Base-by-base conservation (phyloP, 805 yeast genomes). In the Lipomyces starkeyi region DNA sequence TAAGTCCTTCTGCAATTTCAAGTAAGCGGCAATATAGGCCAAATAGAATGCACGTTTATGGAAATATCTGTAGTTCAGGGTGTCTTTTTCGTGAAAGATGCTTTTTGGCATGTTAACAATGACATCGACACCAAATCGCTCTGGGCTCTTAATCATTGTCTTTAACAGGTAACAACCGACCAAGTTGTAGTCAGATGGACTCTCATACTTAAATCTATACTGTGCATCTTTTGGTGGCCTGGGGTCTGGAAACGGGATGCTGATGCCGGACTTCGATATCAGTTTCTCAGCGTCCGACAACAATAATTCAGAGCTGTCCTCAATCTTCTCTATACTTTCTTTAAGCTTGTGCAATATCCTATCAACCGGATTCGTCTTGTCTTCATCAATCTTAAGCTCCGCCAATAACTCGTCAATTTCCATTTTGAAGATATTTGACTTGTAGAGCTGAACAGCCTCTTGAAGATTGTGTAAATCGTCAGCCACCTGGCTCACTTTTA, bases 401-500 rank as follows among this genome's bases (percentile, higher is more conserved):
- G 87, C 86, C 73, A 95, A 81, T 54, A 95, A 82, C 77, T 93
- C 98, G 79, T 93, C 98, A 69, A 95, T 93, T 80, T 95, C 97
- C 66, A 95, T 80, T 78, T 95, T 95, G 87, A 95, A 94, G 64
- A 95, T 93, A 79, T 93, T 95, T 8, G 97, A 92, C 76, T 93
- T 92, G 86, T 93, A 95, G 58, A 94, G 81, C 78, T 93, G 98
- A 0, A 97, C 95, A 0, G 98, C 91, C 78, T 93, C 98, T 74
- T 97, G 85, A 0, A 97, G 97, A 2, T 90, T 85, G 74, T 94
- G 97, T 58, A 94, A 87, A 67, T 95, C 97, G 73, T 91, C 93
- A 7, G 75, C 74, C 4, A 68, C 58, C 27, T 66, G 71, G 29
- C 64, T 62, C 17, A 69, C 61, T 43, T 62, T 62, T 29, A 56